Evolutionary conservation across 2,329 filamentous ascomycete genomes (phyloP), one percentile per base, ranked within the genome.

Genomic region (Botrytis paeoniae): DNA sequence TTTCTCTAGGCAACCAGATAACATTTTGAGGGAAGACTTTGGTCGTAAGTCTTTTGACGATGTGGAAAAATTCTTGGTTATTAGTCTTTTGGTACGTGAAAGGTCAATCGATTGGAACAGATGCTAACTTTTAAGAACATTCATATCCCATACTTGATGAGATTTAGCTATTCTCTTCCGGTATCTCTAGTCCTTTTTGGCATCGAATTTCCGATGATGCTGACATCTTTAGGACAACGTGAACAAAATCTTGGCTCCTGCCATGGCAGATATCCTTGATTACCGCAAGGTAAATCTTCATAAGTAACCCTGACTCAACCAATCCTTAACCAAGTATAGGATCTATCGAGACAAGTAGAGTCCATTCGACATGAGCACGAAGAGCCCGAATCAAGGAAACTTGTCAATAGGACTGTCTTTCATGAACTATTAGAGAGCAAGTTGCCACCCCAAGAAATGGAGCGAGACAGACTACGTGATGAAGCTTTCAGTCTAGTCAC

Each of bases 391-490:
- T 32, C 25, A 39, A 35, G 10, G 1, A 69, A 59, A 18, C 16
- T 29, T 6, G 25, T n/a, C 12, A 35, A 69, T 41, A 69, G 18
- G 32, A 59, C 70, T 25, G 71, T 76, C 43, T 76, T 76, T 54
- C 70, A 72, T 61, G 75, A 74, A 25, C 35, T 76, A 2, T 29
- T 76, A 5, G 68, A 76, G 41, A 76, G 72, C 43, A 63, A 73
- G 25, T 78, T 84, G 0, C 80, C 82, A 3, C 59, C 73, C 2
- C 32, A 73, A 6, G 82, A 83, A 48, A 82, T 82, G 74, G 75
- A 77, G 0, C 35, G 78, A 1, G 45, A 71, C 6, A 78, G 83
- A 0, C 74, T 84, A 4, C 74, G 75, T 9, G 75, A 79, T 2
- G 83, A 84, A 29, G 79, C 77, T 25, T 74, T 77, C 1, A 57